Base-by-base conservation (phyloP, 306 rosid genomes). In the Herpetospermum pedunculosum region DNA sequence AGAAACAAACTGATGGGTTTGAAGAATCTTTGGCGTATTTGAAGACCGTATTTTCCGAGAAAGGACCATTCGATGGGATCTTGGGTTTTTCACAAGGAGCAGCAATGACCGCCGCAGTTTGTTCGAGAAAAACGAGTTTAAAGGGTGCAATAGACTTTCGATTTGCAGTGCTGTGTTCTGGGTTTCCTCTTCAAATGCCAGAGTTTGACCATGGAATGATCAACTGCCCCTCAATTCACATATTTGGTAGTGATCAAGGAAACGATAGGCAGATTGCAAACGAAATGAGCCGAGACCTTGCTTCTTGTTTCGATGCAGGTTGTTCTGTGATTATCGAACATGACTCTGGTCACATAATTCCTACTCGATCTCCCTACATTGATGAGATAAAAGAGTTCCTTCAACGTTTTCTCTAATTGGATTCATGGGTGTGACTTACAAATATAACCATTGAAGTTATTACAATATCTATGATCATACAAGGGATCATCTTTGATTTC, bases 21-120 rank as follows among this genome's bases (percentile, higher is more conserved):
- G 92, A 85, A 62, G 77, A 64, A 71, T 89, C 98, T 9, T 25
- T 91, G 16, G 81, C 85, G 18, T 84, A 85, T 80, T 83, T 91
- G 55, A 81, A 85, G 83, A 79, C 78, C 0, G 74, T 88, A 23
- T 85, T 88, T 76, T 81, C 87, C 50, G 78, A 74, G 72, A 74
- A 86, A 80, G 96, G 95, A 48, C 94, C 96, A 46, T 89, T 94
- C 12, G 97, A 91, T 62, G 97, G 99, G 38, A 75, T 91, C 68
- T 73, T 94, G 77, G 97, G 99, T 25, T 94, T 91, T 79, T 91
- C 97, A 28, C 96, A 91, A 44, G 99, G 99, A 67, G 95, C 99
- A 19, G 96, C 95, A 53, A 91, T 91, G 98, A 83, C 92, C 37
- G 92, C 97, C 3, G 48, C 83, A 47, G 58, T 91, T 26, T 85